These are phyloP conservation scores for Perkinsus marinus DNA, from an alignment of 169 alveolate species.

Conservation along the genomic window DNA sequence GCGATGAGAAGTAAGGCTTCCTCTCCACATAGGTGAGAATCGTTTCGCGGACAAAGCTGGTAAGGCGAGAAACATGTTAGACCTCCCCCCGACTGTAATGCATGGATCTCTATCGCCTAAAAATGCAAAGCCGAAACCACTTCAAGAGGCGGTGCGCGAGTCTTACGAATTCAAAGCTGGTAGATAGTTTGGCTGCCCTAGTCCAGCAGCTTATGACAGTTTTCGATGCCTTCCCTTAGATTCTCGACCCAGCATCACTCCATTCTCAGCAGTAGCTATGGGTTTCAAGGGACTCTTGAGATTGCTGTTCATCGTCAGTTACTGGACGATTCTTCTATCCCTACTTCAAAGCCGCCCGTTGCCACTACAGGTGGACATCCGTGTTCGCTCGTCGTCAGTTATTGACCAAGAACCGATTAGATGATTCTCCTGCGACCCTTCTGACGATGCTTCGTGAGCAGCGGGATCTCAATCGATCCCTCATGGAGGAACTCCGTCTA, in stretches of 20 bases:
- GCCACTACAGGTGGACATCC: background rate
- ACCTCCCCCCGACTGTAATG: background rate
- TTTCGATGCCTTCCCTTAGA: no score
- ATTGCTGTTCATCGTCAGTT: no score
- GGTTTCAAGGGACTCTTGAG: no score
- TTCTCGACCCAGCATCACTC: no score
- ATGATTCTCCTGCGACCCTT: no score
- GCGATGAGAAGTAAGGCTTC: background rate
- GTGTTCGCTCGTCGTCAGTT: background rate
- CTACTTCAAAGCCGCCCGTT: no score
- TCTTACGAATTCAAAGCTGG: background rate
- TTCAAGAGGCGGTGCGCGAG: background rate
- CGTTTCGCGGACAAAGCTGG: background rate
- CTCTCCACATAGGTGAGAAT: background rate
- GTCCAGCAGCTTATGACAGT: no score
- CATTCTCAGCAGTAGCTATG: no score
- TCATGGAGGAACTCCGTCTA: background rate
- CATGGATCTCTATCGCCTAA: background rate
- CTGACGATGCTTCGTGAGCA: background rate
- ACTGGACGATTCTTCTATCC: no score
- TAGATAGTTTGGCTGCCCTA: no score
- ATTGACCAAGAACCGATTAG: no score
- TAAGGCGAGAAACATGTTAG: background rate
- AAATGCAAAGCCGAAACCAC: background rate
- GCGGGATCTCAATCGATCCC: background rate